phyloP scores from a whole-genome alignment of 164 flowering plant species.

The Aristolochia contorta region DNA sequence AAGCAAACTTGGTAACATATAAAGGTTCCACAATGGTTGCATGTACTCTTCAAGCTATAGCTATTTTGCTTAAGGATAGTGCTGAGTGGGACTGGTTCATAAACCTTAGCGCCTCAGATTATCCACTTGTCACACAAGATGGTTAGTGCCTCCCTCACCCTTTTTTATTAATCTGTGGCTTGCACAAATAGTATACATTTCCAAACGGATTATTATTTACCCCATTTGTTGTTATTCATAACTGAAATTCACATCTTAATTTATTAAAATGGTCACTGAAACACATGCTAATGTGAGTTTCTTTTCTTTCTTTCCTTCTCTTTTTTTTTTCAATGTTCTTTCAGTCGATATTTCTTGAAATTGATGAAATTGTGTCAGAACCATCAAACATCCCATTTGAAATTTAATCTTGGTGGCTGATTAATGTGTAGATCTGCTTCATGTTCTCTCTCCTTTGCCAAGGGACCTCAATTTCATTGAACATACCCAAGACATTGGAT shows the following conservation, averaged over 20 bases:
- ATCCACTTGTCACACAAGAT: conserved; percentile 96
- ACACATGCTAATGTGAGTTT: neutral
- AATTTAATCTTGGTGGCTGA: conserved; percentile 1
- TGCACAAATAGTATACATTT: no score
- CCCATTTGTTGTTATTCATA: no score
- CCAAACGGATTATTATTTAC: no score
- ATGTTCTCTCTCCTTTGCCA: conserved; percentile 66
- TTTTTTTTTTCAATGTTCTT: neutral
- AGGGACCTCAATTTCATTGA: conserved; percentile 87
- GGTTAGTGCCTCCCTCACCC: conserved; percentile 38
- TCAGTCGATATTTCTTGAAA: neutral
- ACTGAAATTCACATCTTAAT: no score
- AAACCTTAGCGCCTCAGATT: conserved; percentile 96
- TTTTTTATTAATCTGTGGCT: neutral
- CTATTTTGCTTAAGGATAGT: conserved; percentile 77
- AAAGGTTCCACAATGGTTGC: conserved; percentile 99
- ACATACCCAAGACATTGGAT: conserved; percentile 55
- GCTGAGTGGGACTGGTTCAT: conserved; percentile 94
- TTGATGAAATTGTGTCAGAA: neutral
- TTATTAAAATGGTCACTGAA: no score
- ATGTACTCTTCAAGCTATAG: conserved; percentile 83
- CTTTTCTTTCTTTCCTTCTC: neutral
- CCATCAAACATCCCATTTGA: neutral
- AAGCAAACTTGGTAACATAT: conserved; percentile 93
- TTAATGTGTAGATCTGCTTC: conserved; percentile 69